Evolutionary conservation across 192 early-diverging fungal species (phyloP).

Genomic region (Backusella circina): DNA sequence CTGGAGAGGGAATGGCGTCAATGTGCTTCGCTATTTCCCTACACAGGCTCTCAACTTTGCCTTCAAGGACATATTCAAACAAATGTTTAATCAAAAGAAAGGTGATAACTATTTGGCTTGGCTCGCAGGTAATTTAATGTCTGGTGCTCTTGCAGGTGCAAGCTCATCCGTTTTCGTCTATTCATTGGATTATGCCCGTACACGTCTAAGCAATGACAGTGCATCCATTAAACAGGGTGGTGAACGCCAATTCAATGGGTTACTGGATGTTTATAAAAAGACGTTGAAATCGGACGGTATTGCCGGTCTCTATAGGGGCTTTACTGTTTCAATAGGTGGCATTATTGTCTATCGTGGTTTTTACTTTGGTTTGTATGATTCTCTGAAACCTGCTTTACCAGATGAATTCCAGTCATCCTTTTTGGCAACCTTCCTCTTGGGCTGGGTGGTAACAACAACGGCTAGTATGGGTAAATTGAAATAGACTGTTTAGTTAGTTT

Average conservation of each 20-base stretch:
- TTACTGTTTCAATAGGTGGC: constrained; percentile 84
- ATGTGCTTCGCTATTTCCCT: constrained; percentile 97
- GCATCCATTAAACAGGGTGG: constrained; percentile 69
- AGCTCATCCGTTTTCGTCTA: constrained; percentile 90
- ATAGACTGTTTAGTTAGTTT: too few species aligned
- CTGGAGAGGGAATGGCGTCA: constrained; percentile 93
- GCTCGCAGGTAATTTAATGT: constrained; percentile 93
- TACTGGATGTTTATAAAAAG: constrained; percentile 84
- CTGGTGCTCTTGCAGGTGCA: constrained; percentile 94
- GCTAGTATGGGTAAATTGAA: constrained; percentile 62
- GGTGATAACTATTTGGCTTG: too few species aligned
- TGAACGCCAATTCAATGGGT: constrained; percentile 88
- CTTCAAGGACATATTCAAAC: too few species aligned
- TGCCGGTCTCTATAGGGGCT: constrained; percentile 95
- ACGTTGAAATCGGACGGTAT: constrained; percentile 77
- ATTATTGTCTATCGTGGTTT: constrained; percentile 87
- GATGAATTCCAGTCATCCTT: constrained; percentile 28
- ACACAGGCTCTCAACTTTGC: constrained; percentile 97
- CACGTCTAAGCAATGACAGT: constrained; percentile 90
- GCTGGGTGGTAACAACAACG: constrained; percentile 78
- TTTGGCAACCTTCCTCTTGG: constrained; percentile 37
- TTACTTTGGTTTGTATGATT: constrained; percentile 77
- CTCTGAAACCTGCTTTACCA: constrained; percentile 49
- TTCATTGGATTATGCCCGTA: constrained; percentile 96
- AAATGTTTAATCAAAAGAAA: too few species aligned